Evolutionary conservation across 768 basidiomycete genomes (phyloP).

Genomic region (Pisolithus orientalis): DNA sequence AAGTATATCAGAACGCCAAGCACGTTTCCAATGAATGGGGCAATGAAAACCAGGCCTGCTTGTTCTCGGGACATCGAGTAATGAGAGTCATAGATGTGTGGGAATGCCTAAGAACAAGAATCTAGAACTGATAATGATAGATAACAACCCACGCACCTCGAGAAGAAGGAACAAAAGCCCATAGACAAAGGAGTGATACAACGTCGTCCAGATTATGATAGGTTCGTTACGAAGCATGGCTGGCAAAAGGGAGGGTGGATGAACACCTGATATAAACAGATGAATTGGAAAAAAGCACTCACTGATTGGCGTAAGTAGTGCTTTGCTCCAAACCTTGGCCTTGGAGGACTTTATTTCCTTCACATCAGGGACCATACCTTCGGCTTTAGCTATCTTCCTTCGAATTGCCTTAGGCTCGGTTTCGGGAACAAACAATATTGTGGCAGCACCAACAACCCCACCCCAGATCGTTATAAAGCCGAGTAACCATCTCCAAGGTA

Average conservation of each 20-base stretch:
- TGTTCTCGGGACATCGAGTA: conserved; percentile 18
- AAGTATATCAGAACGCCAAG: conserved; percentile 20
- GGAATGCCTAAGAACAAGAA: conserved; percentile 7
- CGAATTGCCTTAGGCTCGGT: conserved; percentile 15
- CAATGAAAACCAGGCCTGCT: conserved; percentile 16
- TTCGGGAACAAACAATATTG: conserved; percentile 16
- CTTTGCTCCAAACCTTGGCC: conserved; percentile 8
- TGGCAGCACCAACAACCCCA: conserved; percentile 7
- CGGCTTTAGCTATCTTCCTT: conserved; percentile 7
- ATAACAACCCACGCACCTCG: conserved; percentile 10
- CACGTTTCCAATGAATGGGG: conserved; percentile 18
- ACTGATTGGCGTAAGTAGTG: conserved; percentile 14
- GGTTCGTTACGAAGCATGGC: conserved; percentile 21
- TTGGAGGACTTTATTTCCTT: not conserved
- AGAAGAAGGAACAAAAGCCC: conserved; percentile 25
- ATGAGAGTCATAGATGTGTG: conserved; percentile 13
- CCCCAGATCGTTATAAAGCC: conserved; percentile 15
- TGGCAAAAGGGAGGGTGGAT: not conserved
- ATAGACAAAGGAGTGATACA: conserved; percentile 23
- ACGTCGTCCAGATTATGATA: conserved; percentile 21
- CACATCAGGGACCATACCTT: not conserved
- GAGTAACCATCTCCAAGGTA: conserved; percentile 20
- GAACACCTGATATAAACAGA: not conserved
- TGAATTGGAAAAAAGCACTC: not conserved
- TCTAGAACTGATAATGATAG: not conserved